Evolutionary conservation across 106 monocot genomes (phyloP).

Genomic region (Allium cepa): DNA sequence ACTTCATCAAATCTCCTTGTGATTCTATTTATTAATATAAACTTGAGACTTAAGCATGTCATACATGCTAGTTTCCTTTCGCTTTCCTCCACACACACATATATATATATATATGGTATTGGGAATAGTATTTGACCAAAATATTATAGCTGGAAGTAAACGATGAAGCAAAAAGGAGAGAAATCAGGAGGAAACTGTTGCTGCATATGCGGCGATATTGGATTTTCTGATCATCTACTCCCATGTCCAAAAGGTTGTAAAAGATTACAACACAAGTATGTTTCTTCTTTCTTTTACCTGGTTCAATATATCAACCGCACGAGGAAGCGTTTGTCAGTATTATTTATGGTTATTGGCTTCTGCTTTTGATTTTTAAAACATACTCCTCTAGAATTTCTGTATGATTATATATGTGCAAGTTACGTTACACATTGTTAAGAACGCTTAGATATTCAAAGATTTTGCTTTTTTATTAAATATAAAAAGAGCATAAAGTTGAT

Average conservation of each 20-base stretch:
- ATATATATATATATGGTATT: not conserved
- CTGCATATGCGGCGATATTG: conserved; percentile 7
- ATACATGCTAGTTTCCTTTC: not conserved
- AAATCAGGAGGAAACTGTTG: not conserved
- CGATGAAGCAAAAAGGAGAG: not conserved
- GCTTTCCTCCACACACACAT: not conserved
- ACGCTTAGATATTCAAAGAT: too few species aligned
- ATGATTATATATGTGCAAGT: too few species aligned
- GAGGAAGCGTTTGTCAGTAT: not conserved
- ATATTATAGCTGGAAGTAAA: not conserved
- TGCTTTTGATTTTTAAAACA: too few species aligned
- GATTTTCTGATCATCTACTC: conserved; percentile 1
- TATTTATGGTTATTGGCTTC: too few species aligned
- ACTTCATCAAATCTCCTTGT: not conserved
- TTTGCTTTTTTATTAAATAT: too few species aligned
- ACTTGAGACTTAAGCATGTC: conserved; percentile 3
- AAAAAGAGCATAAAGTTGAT: too few species aligned
- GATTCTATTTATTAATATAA: not conserved
- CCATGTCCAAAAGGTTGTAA: not conserved
- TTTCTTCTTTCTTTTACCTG: not conserved
- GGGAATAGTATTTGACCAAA: too few species aligned
- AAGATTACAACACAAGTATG: conserved; percentile 6
- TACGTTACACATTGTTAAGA: too few species aligned
- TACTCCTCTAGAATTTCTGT: too few species aligned
- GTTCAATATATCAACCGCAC: not conserved